Conservation (phyloP, 768 basidiomycete species). For the Serendipita sp. region DNA sequence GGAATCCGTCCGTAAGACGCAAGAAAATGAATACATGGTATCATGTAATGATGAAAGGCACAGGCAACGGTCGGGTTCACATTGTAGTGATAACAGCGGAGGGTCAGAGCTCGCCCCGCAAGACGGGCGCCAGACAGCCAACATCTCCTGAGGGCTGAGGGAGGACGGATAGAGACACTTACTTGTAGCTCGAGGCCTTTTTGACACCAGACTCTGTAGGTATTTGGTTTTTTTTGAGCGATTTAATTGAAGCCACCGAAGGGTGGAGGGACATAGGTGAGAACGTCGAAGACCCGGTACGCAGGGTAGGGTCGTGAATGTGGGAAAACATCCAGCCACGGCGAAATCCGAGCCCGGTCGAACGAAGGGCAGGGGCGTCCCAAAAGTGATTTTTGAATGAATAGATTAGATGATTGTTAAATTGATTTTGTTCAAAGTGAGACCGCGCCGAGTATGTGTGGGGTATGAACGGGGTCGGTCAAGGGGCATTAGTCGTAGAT, state of each 20-base stretch:
- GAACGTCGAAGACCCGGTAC: neutral
- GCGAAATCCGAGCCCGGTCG: neutral
- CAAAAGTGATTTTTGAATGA: neutral
- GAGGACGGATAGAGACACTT: neutral
- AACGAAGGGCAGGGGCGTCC: neutral
- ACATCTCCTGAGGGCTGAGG: neutral
- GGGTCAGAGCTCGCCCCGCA: neutral
- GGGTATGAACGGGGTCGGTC: no score
- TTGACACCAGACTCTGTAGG: slow-evolving; percentile 2
- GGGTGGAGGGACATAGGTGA: neutral
- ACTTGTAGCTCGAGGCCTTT: slow-evolving; percentile 6
- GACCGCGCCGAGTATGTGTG: no score
- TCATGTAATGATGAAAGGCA: no score
- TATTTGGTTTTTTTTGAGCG: no score
- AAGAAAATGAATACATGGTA: no score
- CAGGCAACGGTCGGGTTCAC: neutral
- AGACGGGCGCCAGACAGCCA: neutral
- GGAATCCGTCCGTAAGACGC: no score
- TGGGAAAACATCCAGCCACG: neutral
- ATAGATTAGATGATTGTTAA: no score
- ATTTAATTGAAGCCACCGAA: no score
- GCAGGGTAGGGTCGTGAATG: neutral
- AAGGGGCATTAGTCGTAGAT: no score
- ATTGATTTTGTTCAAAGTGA: no score
- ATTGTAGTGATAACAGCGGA: neutral